phyloP scores from a whole-genome alignment of 108 stramenopile species.

The Skeletonema tropicum region DNA sequence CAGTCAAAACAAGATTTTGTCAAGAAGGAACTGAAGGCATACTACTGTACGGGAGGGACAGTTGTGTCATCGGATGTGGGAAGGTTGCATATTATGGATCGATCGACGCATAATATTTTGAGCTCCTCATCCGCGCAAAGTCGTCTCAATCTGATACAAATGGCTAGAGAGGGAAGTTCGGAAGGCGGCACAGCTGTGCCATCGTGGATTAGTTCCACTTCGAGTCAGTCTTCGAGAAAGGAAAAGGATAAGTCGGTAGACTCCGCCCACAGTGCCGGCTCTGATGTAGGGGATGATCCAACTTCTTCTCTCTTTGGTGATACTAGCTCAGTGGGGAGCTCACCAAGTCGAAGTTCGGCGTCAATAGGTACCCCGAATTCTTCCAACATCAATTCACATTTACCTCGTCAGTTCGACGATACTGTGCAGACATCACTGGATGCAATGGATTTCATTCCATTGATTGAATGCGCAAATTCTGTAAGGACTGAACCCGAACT shows the following conservation, averaged over 20 bases:
- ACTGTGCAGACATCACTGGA: conserved; percentile 57
- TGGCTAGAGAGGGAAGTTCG: conserved; percentile 53
- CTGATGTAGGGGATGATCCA: conserved; percentile 6
- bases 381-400: conserved; percentile 9
- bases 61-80: conserved; percentile 75
- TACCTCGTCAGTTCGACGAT: conserved; percentile 27
- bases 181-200: conserved; percentile 36
- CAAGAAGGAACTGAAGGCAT: conserved; percentile 60
- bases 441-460: conserved; percentile 80
- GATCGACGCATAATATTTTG: conserved; percentile 79
- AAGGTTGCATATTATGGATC: conserved; percentile 85
- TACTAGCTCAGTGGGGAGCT: not conserved
- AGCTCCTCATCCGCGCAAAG: conserved; percentile 80
- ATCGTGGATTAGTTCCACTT: conserved; percentile 44
- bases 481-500: conserved; percentile 22
- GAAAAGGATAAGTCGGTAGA: conserved; percentile 1
- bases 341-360: conserved; percentile 27
- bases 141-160: conserved; percentile 73
- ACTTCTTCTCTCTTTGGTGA: not conserved
- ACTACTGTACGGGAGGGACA: conserved; percentile 86
- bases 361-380: conserved; percentile 17
- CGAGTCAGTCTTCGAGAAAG: conserved; percentile 11
- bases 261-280: conserved; percentile 2
- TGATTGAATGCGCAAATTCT: conserved; percentile 52
- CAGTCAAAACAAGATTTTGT: conserved; percentile 25